phyloP scores from a whole-genome alignment of 331 rosid genomes.

The Spiraea crenata region DNA sequence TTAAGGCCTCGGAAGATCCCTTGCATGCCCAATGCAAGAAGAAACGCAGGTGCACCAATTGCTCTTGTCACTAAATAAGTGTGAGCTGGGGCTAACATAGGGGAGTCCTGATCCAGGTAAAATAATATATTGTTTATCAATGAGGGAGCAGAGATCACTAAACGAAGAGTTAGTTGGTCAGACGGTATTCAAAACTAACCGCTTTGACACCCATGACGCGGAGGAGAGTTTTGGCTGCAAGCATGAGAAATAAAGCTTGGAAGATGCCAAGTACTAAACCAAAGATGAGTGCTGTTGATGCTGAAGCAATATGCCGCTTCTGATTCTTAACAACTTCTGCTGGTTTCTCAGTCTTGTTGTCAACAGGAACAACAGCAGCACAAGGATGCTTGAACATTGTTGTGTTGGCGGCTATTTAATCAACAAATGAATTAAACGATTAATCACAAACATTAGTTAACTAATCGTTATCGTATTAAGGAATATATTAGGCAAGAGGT shows the following conservation, averaged over 20 bases:
- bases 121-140: no score
- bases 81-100: conserved; percentile 77
- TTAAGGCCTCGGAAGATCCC: conserved; percentile 96
- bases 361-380: not conserved
- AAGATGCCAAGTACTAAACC: conserved; percentile 75
- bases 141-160: no score
- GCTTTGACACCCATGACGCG: conserved; percentile 81
- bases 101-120: conserved; percentile 51
- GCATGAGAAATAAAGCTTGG: conserved; percentile 73
- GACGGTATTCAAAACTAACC: conserved; percentile 38
- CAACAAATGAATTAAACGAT: no score
- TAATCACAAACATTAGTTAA: no score
- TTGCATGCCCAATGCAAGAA: conserved; percentile 96
- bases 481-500: no score
- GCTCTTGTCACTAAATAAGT: conserved; percentile 75
- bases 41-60: conserved; percentile 97
- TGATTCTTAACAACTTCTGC: conserved; percentile 49
- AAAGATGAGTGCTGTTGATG: conserved; percentile 92
- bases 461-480: no score
- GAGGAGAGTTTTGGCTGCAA: conserved; percentile 69
- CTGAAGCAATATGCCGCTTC: conserved; percentile 73
- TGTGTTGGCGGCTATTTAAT: no score
- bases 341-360: conserved; percentile 27
- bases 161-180: no score
- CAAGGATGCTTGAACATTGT: no score